These are phyloP conservation scores for Esteya vermicola DNA, from an alignment of 2,329 filamentous ascomycete species.

Conservation along the genomic window DNA sequence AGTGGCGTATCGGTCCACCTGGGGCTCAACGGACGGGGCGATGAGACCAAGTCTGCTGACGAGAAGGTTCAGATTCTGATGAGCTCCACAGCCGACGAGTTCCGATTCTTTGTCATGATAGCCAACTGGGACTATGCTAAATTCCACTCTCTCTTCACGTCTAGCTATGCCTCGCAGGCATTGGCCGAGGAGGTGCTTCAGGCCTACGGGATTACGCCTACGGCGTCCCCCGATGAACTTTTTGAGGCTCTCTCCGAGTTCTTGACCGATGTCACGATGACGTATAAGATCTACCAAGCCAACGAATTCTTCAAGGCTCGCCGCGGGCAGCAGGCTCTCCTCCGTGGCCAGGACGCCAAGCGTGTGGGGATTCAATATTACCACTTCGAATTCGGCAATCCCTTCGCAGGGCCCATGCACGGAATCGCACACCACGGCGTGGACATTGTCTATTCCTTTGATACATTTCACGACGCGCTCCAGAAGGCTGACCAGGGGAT, in stretches of 20 bases:
- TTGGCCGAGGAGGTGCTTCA: background rate
- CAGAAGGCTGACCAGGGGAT: conserved; percentile 10
- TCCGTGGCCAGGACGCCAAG: background rate
- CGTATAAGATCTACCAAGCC: background rate
- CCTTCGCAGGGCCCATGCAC: conserved; percentile 1
- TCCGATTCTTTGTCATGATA: too few species aligned
- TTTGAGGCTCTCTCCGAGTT: background rate
- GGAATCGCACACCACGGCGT: conserved; percentile 5
- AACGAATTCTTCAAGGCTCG: too few species aligned
- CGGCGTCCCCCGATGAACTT: background rate
- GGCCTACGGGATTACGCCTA: background rate
- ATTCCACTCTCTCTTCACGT: background rate
- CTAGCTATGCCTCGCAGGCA: background rate
- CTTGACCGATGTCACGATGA: conserved; percentile 3
- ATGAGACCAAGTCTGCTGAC: too few species aligned
- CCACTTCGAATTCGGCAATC: conserved; percentile 4
- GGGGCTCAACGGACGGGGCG: too few species aligned
- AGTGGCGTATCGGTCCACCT: too few species aligned
- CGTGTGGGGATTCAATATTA: conserved; percentile 2
- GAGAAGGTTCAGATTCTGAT: too few species aligned
- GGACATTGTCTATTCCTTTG: conserved; percentile 6
- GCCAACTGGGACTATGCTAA: background rate
- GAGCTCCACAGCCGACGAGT: too few species aligned
- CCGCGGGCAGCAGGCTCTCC: background rate
- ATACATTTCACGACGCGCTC: background rate